Conservation (phyloP, 1,139 yeast species). For the Suhomyces ambrosiae region DNA sequence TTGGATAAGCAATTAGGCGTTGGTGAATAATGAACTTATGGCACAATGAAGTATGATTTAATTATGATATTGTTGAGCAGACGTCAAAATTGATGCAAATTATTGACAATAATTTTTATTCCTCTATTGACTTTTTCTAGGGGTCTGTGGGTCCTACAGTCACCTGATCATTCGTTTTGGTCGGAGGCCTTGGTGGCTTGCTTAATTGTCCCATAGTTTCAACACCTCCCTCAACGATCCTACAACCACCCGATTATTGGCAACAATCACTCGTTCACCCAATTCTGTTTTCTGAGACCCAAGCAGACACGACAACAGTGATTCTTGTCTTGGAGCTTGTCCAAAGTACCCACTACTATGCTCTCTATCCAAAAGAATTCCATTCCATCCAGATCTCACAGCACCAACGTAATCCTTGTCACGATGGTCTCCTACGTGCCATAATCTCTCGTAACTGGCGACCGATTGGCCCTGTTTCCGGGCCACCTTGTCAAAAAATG, state of each 20-base stretch:
- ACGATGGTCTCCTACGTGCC: conserved; percentile 71
- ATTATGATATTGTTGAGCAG: too few relatives aligned
- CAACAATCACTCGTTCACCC: conserved; percentile 21
- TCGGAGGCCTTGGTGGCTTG: neutral
- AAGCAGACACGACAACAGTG: conserved; percentile 9
- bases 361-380: conserved; percentile 53
- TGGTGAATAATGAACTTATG: too few relatives aligned
- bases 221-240: conserved; percentile 30
- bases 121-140: too few relatives aligned
- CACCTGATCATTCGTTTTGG: neutral
- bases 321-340: conserved; percentile 10
- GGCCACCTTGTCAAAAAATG: conserved; percentile 47
- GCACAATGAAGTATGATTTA: too few relatives aligned
- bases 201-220: conserved; percentile 8
- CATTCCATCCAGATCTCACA: conserved; percentile 61
- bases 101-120: too few relatives aligned
- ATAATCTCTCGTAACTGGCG: conserved; percentile 29
- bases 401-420: conserved; percentile 57
- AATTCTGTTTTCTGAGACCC: conserved; percentile 1
- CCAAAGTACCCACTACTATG: conserved; percentile 26
- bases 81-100: too few relatives aligned
- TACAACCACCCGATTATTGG: conserved; percentile 40
- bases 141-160: too few relatives aligned
- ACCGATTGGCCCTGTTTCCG: conserved; percentile 13
- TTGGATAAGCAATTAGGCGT: too few relatives aligned